These are phyloP conservation scores for Ganoderma boninense DNA, from an alignment of 1,284 basidiomycete species.

Conservation along the genomic window DNA sequence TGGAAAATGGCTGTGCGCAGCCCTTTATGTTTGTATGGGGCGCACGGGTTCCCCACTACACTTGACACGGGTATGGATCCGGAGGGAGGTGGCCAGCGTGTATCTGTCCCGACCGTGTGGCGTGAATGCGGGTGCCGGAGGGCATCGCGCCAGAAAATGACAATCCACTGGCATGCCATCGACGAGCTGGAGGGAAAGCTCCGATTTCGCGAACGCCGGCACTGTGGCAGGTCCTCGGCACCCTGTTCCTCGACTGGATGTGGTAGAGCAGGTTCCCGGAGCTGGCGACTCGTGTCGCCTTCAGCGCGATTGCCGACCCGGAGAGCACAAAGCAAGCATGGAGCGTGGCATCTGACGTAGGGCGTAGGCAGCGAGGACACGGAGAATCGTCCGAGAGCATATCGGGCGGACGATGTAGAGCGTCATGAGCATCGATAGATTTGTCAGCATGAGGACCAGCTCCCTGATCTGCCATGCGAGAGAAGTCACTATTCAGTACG, in stretches of 20 bases:
- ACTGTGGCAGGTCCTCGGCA: not conserved
- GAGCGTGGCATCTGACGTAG: slow-evolving; percentile 1
- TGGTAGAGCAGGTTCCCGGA: not conserved
- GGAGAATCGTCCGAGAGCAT: slow-evolving; percentile 34
- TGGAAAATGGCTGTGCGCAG: not conserved
- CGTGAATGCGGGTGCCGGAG: no score
- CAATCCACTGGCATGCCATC: not conserved
- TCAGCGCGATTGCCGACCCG: not conserved
- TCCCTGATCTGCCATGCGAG: not conserved
- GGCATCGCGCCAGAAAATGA: no score
- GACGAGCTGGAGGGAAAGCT: not conserved
- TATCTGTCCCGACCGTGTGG: not conserved
- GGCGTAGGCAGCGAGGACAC: slow-evolving; percentile 36
- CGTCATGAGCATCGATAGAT: not conserved
- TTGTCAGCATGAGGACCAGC: not conserved
- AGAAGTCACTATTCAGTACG: no score
- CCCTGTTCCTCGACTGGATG: not conserved
- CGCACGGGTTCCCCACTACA: not conserved
- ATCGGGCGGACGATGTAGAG: slow-evolving; percentile 25
- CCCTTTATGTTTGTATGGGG: not conserved
- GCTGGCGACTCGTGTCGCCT: not conserved
- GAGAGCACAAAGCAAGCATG: slow-evolving; percentile 10
- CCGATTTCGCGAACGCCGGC: not conserved
- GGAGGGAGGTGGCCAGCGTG: not conserved
- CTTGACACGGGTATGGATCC: not conserved